Evolutionary conservation across 148 eudicot species (phyloP).

Genomic region (Heliamphora exappendiculata): DNA sequence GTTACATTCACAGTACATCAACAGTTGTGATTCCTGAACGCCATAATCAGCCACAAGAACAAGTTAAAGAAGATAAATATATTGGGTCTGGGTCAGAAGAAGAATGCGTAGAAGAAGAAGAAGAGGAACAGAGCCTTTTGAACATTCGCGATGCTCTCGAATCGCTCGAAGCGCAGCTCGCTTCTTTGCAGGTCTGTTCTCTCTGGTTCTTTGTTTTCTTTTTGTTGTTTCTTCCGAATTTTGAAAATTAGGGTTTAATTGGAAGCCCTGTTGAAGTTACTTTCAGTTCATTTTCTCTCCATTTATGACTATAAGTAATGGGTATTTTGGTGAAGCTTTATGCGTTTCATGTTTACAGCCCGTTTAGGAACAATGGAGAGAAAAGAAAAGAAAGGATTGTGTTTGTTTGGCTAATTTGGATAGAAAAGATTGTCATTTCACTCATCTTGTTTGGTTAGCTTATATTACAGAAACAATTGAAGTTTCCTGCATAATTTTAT

Average conservation of each 20-base stretch:
- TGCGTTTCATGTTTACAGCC: not conserved
- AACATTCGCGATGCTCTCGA: slow-evolving; percentile 72
- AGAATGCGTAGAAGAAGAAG: not conserved
- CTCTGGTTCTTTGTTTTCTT: not conserved
- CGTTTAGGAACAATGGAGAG: too few relatives aligned
- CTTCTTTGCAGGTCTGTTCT: slow-evolving; percentile 60
- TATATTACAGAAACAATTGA: too few relatives aligned
- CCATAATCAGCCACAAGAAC: not conserved
- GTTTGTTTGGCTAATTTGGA: too few relatives aligned
- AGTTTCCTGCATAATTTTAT: too few relatives aligned
- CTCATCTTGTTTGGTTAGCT: too few relatives aligned
- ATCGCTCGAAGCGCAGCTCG: slow-evolving; percentile 69
- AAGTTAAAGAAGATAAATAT: slow-evolving; percentile 2
- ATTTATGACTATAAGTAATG: not conserved
- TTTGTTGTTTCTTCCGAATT: not conserved
- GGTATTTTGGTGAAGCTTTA: not conserved
- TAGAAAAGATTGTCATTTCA: too few relatives aligned
- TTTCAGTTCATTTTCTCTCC: not conserved
- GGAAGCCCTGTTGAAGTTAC: not conserved
- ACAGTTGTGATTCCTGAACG: not conserved
- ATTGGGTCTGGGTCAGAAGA: not conserved
- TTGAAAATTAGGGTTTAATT: not conserved
- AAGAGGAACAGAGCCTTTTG: slow-evolving; percentile 38
- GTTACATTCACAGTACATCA: slow-evolving; percentile 41
- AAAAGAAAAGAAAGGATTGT: too few relatives aligned